These are phyloP conservation scores for Ascochyta lentis DNA, from an alignment of 2,329 filamentous ascomycete species.

Conservation along the genomic window DNA sequence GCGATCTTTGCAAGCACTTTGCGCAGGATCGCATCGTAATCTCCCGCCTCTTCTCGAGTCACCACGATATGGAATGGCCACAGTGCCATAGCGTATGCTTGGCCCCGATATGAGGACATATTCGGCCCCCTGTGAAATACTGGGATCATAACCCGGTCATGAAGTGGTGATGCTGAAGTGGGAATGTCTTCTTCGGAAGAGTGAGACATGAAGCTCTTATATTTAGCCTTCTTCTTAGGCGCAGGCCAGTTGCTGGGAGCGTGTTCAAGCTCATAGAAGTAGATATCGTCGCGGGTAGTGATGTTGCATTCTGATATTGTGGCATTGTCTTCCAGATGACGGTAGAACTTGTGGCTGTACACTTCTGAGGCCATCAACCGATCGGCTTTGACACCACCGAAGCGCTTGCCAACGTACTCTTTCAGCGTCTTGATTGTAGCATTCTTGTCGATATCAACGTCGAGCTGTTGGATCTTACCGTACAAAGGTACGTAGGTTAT, in stretches of 20 bases:
- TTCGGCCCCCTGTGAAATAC: conserved; percentile 67
- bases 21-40: conserved; percentile 75
- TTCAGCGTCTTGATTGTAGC: conserved; percentile 73
- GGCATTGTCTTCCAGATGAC: conserved; percentile 73
- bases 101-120: conserved; percentile 40
- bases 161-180: conserved; percentile 65
- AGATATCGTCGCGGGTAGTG: conserved; percentile 65
- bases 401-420: conserved; percentile 63
- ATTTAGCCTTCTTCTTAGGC: conserved; percentile 57
- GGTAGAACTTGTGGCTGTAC: conserved; percentile 85
- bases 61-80: conserved; percentile 76
- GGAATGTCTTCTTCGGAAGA: conserved; percentile 56
- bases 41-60: conserved; percentile 72
- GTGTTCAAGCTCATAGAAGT: conserved; percentile 78
- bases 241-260: conserved; percentile 79
- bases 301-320: conserved; percentile 76
- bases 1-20: conserved; percentile 80
- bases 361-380: conserved; percentile 82
- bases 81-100: conserved; percentile 45
- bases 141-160: conserved; percentile 73
- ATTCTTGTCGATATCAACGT: conserved; percentile 81
- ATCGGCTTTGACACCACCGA: conserved; percentile 60
- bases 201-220: conserved; percentile 55
- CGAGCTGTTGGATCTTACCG: conserved; percentile 72
- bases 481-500: conserved; percentile 81